Evolutionary conservation across 495 filamentous ascomycete genomes (phyloP), one percentile per base, ranked within the genome.

Genomic region (Penicillium simplicissimum): DNA sequence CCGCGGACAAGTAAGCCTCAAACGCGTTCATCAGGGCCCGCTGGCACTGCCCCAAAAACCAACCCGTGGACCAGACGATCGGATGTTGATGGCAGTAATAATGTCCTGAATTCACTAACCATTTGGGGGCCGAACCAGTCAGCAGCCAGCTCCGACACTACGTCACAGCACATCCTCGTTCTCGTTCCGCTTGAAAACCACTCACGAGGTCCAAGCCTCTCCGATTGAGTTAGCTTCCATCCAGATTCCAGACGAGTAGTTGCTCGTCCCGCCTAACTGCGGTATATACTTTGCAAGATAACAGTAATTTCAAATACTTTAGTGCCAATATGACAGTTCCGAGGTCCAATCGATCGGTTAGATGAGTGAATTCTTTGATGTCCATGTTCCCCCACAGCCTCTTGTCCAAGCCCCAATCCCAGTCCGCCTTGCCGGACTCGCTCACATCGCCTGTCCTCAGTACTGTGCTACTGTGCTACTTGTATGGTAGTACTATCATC

Each of bases 11-110:
- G 17, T 42, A 15, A 43, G 40, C 40, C 17, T 21, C 40, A 43
- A 43, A 9, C 9, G 17, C 19, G 11, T 13, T 10, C 42, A 48
- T 3, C 14, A 28, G 11, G 21, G 6, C 31, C 31, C 31, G n/a
- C n/a, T n/a, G 10, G 31, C 51, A 53, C 51, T 53, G 51, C 51
- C 51, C 51, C 51, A 2, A 35, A 35, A 52, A n/a, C 49, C 49
- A 52, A 35, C 14, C 28, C 33, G 15, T 52, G 43, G 10, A 47
- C 43, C 43, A 13, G 23, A 23, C 21, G 40, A 47, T 47, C 43
- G 42, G 42, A 13, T 10, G 42, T 10, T 47, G 6, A 10, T 11
- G 42, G 19, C 19, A 25, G 3, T 25, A 25, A 25, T 25, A 25
- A 25, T 3, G 23, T 19, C 40, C 42, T 5, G n/a, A n/a, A n/a